These are phyloP conservation scores for Jaminaea rosea DNA, from an alignment of 1,284 basidiomycete genomes.

Conservation along the genomic window DNA sequence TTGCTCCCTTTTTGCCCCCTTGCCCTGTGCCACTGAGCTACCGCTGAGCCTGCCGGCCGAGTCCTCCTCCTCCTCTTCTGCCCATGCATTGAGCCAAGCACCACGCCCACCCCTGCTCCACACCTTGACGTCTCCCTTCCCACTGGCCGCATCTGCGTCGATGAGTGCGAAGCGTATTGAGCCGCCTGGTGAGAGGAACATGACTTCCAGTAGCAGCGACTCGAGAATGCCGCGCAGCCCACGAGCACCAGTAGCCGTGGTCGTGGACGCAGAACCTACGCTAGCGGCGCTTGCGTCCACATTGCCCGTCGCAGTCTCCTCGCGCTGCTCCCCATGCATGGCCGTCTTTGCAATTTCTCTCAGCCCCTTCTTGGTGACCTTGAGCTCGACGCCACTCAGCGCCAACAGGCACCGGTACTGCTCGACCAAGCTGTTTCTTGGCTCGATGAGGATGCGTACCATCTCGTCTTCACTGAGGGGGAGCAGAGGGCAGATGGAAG, in stretches of 20 bases:
- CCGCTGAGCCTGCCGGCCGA: background rate
- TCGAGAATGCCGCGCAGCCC: constrained; percentile 82
- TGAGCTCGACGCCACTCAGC: constrained; percentile 27
- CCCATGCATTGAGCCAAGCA: background rate
- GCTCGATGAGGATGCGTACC: constrained; percentile 79
- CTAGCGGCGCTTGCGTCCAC: too few relatives aligned
- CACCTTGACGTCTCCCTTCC: constrained; percentile 5
- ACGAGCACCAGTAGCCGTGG: constrained; percentile 73
- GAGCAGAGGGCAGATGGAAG: constrained; percentile 71
- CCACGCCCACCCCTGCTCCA: constrained; percentile 6
- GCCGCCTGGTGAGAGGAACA: constrained; percentile 15
- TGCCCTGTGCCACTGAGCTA: background rate
- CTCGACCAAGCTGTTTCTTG: constrained; percentile 76
- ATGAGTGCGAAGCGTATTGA: constrained; percentile 6
- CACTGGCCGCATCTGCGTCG: constrained; percentile 9
- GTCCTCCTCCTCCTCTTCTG: constrained; percentile 5
- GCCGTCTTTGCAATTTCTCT: constrained; percentile 46
- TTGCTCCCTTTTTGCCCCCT: background rate
- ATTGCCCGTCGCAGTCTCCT: too few relatives aligned
- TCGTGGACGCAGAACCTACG: constrained; percentile 48
- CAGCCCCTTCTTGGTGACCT: constrained; percentile 7
- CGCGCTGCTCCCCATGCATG: too few relatives aligned
- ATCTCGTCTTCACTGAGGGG: constrained; percentile 67
- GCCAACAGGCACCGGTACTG: constrained; percentile 75
- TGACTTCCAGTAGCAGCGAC: constrained; percentile 34